A percentile compares a stretch with the other conserved stretches of the same genome.
Conservation (phyloP, 805 yeast genomes). For the Candida parachauliodes region DNA sequence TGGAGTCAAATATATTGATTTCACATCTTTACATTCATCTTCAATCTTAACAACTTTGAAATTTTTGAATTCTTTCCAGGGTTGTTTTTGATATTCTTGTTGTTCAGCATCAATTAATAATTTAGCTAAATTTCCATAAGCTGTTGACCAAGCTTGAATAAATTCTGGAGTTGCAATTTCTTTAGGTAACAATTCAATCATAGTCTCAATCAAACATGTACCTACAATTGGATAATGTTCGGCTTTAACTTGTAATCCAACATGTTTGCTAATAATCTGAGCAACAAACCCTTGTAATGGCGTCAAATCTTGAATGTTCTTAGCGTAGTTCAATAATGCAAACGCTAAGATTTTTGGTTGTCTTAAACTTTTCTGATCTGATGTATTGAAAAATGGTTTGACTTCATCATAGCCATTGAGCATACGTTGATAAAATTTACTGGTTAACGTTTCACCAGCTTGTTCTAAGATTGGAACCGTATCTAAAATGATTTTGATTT, state of each 20-base stretch:
- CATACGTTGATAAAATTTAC: constrained; percentile 54
- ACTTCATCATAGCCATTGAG: constrained; percentile 50
- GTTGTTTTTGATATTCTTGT: constrained; percentile 36
- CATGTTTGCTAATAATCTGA: constrained; percentile 63
- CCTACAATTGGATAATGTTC: constrained; percentile 71
- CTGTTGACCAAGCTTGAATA: constrained; percentile 60
- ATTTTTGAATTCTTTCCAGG: constrained; percentile 58
- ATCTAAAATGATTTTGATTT: constrained; percentile 36
- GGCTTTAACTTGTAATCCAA: constrained; percentile 57
- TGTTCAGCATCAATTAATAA: constrained; percentile 55
- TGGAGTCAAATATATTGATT: constrained; percentile 50
- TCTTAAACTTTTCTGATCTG: constrained; percentile 49
- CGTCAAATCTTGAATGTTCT: constrained; percentile 55
- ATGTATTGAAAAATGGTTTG: constrained; percentile 55
- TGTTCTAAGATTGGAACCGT: constrained; percentile 55
- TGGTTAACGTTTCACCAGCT: constrained; percentile 53
- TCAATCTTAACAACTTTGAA: constrained; percentile 43
- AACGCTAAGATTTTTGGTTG: constrained; percentile 67
- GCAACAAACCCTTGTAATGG: constrained; percentile 52
- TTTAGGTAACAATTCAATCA: constrained; percentile 52
- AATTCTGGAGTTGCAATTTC: constrained; percentile 57
- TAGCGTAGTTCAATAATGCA: constrained; percentile 59
- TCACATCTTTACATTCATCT: constrained; percentile 45
- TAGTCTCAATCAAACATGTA: constrained; percentile 48
- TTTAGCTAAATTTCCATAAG: constrained; percentile 62